phyloP scores from a whole-genome alignment of 2,329 filamentous ascomycete species.

The Fusarium sp. region DNA sequence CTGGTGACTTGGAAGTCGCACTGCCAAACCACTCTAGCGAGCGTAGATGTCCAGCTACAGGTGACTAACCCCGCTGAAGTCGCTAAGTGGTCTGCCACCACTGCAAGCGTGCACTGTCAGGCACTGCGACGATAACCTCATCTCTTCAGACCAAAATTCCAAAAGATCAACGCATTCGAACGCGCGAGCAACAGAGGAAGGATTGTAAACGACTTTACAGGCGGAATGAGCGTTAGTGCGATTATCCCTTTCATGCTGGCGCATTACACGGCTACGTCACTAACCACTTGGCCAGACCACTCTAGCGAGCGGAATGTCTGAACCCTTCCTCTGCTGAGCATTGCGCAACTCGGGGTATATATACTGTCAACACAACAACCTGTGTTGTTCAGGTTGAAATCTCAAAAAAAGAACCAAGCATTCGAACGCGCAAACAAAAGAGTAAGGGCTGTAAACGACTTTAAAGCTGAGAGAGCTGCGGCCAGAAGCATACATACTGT shows the following conservation, averaged over 20 bases:
- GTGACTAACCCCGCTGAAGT: not conserved
- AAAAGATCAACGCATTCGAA: not conserved
- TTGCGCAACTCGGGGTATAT: not conserved
- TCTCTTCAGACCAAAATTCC: not conserved
- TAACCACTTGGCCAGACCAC: not conserved
- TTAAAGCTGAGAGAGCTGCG: too few species aligned
- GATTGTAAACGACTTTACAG: not conserved
- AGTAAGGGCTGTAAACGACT: not conserved
- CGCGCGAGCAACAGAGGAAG: not conserved
- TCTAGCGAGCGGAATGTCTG: not conserved
- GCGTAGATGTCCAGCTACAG: not conserved
- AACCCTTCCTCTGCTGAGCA: not conserved
- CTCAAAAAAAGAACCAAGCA: rapidly evolving
- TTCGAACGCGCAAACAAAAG: not conserved
- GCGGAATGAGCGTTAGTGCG: not conserved
- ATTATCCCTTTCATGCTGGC: not conserved
- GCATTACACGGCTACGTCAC: not conserved
- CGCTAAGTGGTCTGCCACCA: not conserved
- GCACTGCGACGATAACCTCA: not conserved
- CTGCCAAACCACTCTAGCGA: not conserved
- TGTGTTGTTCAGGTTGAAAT: rapidly evolving
- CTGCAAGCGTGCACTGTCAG: not conserved
- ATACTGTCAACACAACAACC: not conserved
- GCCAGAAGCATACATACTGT: too few species aligned
- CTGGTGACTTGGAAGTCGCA: not conserved